Conservation (phyloP, 1,139 yeast genomes). For the Ashbya aceris region DNA sequence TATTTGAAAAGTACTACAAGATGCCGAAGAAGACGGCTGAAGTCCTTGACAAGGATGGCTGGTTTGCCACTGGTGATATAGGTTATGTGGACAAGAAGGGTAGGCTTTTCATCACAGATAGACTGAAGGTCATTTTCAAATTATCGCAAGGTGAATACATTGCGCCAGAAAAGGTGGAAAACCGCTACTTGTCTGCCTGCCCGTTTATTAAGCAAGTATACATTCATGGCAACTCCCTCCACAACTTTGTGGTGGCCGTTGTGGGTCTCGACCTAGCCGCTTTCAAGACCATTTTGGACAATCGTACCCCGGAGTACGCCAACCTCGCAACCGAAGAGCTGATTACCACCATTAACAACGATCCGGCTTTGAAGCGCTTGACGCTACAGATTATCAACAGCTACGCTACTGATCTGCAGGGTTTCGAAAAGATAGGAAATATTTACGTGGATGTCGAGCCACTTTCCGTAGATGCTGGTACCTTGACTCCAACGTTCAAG, state of each 20-base stretch:
- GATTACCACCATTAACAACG: slow-evolving; percentile 23
- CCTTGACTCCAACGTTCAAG: slow-evolving; percentile 69
- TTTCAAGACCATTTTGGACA: slow-evolving; percentile 14
- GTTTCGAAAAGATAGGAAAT: slow-evolving; percentile 61
- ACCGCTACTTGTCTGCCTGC: slow-evolving; percentile 46
- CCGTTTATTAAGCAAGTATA: slow-evolving; percentile 48
- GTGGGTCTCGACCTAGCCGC: slow-evolving; percentile 48
- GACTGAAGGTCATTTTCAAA: slow-evolving; percentile 75
- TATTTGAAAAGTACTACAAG: slow-evolving; percentile 52
- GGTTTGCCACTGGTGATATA: slow-evolving; percentile 74
- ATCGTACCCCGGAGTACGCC: slow-evolving; percentile 11
- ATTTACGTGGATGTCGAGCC: slow-evolving; percentile 55
- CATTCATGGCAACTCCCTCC: slow-evolving; percentile 61
- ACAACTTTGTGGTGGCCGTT: slow-evolving; percentile 53
- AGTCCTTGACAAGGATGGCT: slow-evolving; percentile 54
- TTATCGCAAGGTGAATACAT: slow-evolving; percentile 76
- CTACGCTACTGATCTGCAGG: slow-evolving; percentile 27
- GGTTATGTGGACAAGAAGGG: slow-evolving; percentile 49
- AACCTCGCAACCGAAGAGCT: slow-evolving; percentile 22
- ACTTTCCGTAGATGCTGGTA: slow-evolving; percentile 51
- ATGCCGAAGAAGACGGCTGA: slow-evolving; percentile 45
- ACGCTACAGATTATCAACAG: slow-evolving; percentile 25
- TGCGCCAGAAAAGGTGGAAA: slow-evolving; percentile 72
- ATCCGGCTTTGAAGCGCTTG: slow-evolving; percentile 17
- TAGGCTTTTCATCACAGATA: slow-evolving; percentile 53